Evolutionary conservation across 345 rosid species (phyloP).

Genomic region (Gossypium sturtianum): DNA sequence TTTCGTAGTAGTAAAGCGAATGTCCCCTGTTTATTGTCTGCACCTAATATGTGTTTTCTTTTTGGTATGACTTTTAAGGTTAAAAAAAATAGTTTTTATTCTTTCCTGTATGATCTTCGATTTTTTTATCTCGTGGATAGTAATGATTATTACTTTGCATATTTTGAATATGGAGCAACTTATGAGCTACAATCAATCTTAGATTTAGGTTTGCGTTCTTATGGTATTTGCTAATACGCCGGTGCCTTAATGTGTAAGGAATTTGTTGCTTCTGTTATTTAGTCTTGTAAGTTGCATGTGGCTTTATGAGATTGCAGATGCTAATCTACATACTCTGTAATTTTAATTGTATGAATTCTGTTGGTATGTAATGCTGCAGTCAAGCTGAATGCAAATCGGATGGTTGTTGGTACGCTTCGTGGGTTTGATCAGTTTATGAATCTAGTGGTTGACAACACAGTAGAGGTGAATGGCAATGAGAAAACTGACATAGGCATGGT

Average conservation of each 20-base stretch:
- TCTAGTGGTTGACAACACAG: conserved; percentile 68
- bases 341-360: conserved; percentile 4
- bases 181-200: not conserved
- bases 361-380: conserved; percentile 31
- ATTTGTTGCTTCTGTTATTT: not conserved
- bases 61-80: not conserved
- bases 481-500: conserved; percentile 78
- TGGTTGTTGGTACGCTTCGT: conserved; percentile 78
- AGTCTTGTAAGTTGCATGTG: not conserved
- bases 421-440: conserved; percentile 88
- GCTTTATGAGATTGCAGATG: not conserved
- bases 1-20: not conserved
- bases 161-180: not conserved
- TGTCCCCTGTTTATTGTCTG: not conserved
- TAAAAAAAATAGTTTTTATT: not conserved
- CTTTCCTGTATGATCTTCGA: not conserved
- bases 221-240: not conserved
- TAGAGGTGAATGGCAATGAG: conserved; percentile 64
- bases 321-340: not conserved
- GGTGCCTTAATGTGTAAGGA: not conserved
- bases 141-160: not conserved
- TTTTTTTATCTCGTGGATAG: not conserved
- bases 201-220: not conserved
- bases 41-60: not conserved
- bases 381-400: conserved; percentile 73